These are phyloP conservation scores for Aureobasidium zeae DNA, from an alignment of 2,329 filamentous ascomycete species.

Conservation along the genomic window DNA sequence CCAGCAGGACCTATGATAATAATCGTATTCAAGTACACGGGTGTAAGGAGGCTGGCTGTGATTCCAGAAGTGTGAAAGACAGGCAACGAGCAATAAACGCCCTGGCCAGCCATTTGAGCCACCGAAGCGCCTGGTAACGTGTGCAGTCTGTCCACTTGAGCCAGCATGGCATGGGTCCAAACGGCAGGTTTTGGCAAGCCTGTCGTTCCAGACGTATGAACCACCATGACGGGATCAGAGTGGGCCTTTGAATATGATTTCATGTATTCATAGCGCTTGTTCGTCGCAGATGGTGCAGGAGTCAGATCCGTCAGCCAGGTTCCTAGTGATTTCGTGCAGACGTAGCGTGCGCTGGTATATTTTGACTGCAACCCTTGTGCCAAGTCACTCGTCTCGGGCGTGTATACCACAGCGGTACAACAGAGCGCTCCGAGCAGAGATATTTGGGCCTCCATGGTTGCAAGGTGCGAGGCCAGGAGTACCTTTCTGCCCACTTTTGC, in stretches of 20 bases:
- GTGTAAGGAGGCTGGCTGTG: not conserved
- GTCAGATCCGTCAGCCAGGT: not conserved
- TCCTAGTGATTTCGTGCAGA: not conserved
- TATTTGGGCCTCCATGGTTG: constrained; percentile 6
- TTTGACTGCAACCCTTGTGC: not conserved
- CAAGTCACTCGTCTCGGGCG: not conserved
- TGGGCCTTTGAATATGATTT: constrained; percentile 6
- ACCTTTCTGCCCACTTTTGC: constrained; percentile 14
- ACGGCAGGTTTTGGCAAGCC: constrained; percentile 14
- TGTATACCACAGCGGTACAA: constrained; percentile 5
- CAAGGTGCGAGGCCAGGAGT: constrained; percentile 10
- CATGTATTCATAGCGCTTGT: not conserved
- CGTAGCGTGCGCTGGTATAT: not conserved
- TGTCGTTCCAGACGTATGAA: constrained; percentile 14
- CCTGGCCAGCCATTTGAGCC: constrained; percentile 1
- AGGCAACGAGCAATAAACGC: constrained; percentile 7
- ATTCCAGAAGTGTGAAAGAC: constrained; percentile 9
- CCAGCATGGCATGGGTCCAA: constrained; percentile 13
- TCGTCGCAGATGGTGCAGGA: too few relatives aligned
- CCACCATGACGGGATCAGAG: constrained; percentile 11
- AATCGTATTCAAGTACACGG: constrained; percentile 4
- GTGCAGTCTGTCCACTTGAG: constrained; percentile 2
- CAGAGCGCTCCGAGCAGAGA: not conserved
- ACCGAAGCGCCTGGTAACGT: constrained; percentile 2
- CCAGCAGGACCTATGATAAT: constrained; percentile 10